Evolutionary conservation across 2,329 filamentous ascomycete genomes (phyloP), one percentile per base, ranked within the genome.

Genomic region (Beauveria medogensis): DNA sequence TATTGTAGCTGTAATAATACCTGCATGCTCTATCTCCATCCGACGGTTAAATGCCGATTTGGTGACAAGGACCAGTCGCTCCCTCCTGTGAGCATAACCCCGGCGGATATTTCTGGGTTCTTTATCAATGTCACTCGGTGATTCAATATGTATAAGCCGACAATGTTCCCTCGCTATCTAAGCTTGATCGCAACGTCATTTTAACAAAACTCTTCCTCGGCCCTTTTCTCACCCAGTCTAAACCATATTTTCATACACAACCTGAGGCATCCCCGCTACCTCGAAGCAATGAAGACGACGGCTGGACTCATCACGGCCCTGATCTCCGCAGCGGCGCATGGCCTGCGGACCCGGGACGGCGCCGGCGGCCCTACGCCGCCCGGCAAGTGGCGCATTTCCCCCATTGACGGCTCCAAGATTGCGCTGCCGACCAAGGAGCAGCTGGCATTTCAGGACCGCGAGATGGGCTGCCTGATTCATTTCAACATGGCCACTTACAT

Each of bases 401-500:
- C 67, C 7, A 55, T 69, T 6, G 67, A 69, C 55, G 67, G 67
- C 24, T 66, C 67, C 5, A 65, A 64, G 40, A 69, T 69, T 55
- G 67, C 67, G 4, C 61, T 69, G 41, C 67, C 67, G 5, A 67
- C 67, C 22, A 62, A 63, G 48, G 63, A 67, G 47, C 67, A 69
- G 51, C 61, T 69, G 18, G 63, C 58, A 7, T 69, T 68, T 24
- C 67, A 69, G 46, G 67, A 69, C 56, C 63, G 62, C 22, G 67
- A 69, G 55, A 66, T 69, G 26, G 66, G 65, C 8, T 64, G 67
- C 16, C 61, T 69, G 28, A 67, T 69, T 26, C 67, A 69, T 57
- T 69, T 68, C 55, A 64, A 67, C 40, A 65, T 69, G 41, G 67
- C 65, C 8, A 69, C 67, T 6, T 69, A 68, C 52, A 60, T 69